phyloP scores from a whole-genome alignment of 1,139 yeast species.

The Kurtzmaniella natalensis region DNA sequence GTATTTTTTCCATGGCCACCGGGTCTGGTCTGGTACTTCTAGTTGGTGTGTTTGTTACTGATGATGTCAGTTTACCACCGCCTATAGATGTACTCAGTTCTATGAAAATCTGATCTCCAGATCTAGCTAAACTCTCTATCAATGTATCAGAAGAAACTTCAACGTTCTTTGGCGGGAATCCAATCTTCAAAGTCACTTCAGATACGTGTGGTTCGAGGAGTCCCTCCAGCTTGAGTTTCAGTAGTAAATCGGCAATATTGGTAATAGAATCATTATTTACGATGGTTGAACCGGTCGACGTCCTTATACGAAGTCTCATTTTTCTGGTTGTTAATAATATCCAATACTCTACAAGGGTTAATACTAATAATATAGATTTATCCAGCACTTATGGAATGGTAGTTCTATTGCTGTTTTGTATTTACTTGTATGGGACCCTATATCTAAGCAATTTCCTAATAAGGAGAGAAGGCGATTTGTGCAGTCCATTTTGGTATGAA shows the following conservation, averaged over 20 bases:
- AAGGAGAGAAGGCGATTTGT: too few species aligned
- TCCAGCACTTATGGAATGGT: too few species aligned
- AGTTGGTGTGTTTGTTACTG: constrained; percentile 1
- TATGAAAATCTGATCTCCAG: constrained; percentile 56
- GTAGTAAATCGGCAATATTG: constrained; percentile 14
- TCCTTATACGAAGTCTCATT: constrained; percentile 16
- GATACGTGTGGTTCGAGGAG: constrained; percentile 12
- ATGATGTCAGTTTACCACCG: constrained; percentile 2
- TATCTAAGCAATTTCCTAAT: too few species aligned
- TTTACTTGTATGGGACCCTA: too few species aligned
- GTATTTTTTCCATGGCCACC: constrained; percentile 14
- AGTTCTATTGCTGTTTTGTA: too few species aligned
- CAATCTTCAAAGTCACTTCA: constrained; percentile 35
- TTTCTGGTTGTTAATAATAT: too few species aligned
- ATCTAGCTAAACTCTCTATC: constrained; percentile 38
- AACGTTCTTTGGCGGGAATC: constrained; percentile 58
- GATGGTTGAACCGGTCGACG: constrained; percentile 9
- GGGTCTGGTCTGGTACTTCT: not conserved
- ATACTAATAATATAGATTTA: too few species aligned
- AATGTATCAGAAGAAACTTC: constrained; percentile 11
- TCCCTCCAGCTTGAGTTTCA: constrained; percentile 13
- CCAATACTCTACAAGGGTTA: too few species aligned
- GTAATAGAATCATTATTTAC: constrained; percentile 10
- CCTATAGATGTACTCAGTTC: constrained; percentile 19
- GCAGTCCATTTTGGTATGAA: too few species aligned